Evolutionary conservation across 2,329 filamentous ascomycete species (phyloP).

Genomic region (Phaeosphaeriaceae sp.): DNA sequence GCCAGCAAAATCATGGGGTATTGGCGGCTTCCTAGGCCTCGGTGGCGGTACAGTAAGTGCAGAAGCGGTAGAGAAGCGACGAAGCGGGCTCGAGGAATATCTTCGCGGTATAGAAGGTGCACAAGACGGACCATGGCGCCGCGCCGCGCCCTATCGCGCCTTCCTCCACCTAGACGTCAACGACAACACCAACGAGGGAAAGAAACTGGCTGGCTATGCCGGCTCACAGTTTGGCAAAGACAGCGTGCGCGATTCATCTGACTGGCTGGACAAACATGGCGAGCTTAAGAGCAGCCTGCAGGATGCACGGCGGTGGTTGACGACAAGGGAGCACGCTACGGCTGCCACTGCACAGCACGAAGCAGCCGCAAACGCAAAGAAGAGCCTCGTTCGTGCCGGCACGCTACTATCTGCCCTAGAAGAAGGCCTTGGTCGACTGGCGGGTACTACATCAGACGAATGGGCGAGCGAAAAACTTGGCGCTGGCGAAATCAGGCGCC

Average conservation of each 20-base stretch:
- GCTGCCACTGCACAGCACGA: constrained; percentile 68
- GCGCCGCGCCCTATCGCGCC: constrained; percentile 72
- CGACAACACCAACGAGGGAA: constrained; percentile 18
- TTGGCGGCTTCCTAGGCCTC: constrained; percentile 59
- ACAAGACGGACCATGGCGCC: constrained; percentile 78
- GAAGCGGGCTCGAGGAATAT: constrained; percentile 72
- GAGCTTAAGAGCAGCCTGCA: constrained; percentile 76
- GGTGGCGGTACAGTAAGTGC: constrained; percentile 67
- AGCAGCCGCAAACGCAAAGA: constrained; percentile 76
- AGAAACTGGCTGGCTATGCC: constrained; percentile 23
- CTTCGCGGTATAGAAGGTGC: constrained; percentile 73
- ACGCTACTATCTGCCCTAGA: constrained; percentile 68
- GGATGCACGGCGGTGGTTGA: constrained; percentile 69
- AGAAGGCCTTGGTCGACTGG: constrained; percentile 62
- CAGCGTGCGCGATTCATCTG: constrained; percentile 56
- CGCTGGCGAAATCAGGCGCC: constrained; percentile 74
- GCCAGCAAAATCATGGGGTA: constrained; percentile 74
- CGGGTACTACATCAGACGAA: constrained; percentile 44
- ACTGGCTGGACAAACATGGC: constrained; percentile 78
- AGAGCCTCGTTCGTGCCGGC: constrained; percentile 71
- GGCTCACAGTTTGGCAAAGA: constrained; percentile 48
- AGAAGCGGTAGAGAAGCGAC: constrained; percentile 73
- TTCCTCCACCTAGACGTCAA: constrained; percentile 68
- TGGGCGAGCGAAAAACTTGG: constrained; percentile 62
- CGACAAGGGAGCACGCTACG: constrained; percentile 68